Base-by-base conservation (phyloP, 202 grass and related monocot genomes). In the Miscanthus sacchariflorus region DNA sequence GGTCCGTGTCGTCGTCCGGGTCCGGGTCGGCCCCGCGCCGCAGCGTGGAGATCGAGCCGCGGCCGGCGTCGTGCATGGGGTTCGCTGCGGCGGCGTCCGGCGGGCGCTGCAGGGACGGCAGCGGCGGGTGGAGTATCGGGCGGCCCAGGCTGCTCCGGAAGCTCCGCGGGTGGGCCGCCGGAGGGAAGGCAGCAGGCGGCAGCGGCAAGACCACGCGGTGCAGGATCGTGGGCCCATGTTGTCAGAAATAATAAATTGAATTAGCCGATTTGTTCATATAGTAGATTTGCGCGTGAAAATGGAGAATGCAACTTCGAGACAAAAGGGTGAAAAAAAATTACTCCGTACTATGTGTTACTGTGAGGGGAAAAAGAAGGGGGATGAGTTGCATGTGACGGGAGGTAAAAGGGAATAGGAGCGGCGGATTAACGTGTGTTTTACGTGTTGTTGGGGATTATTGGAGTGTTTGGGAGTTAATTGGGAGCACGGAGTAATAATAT, bases 141-240 rank as follows among this genome's bases (percentile, higher is more conserved):
- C 92, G 95, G 59, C 89, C 87, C 4, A 95, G 92, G 79, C 86
- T 99, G 88, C 85, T 99, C 52, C 93, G 85, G 63, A 96, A 87
- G 91, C 58, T 99, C 6, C 93, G 85, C 39, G 86, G 94, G 45
- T 99, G 94, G 97, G 72, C 94, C 35, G 91, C 28, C 75, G 75
- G 64, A 67, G 64, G 48, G 90, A 96, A 72, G 75, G 84, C 12
- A 63, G 45, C 17, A 3, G 27, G 27, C 18, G 68, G 72, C 77
- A 88, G 42, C 61, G 67, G 68, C 69, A 89, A 58, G 72, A 52
- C 61, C n/a, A 25, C 48, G 71, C 77, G 49, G 21, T 71, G 79
- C 42, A 65, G 81, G 48, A 71, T 72, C 6, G 81, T 49, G 42
- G 77, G 71, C 7, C 39, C 77, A 3, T 42, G 64, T 3, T 85